phyloP scores from a whole-genome alignment of 805 yeast genomes.

The Sugiyamaella mastotermitis region DNA sequence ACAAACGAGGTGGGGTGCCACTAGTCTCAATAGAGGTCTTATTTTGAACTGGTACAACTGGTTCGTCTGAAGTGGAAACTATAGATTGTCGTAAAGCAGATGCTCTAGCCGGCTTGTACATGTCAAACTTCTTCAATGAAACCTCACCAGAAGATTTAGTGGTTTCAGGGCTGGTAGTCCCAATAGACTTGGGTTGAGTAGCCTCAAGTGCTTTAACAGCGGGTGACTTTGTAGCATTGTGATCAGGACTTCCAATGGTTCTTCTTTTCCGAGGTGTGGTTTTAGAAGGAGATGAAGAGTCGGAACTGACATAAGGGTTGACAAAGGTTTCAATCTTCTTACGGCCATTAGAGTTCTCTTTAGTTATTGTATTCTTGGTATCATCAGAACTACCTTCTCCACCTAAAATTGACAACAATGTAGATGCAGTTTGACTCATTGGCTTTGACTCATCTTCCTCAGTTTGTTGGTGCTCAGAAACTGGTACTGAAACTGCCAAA shows the following conservation, averaged over 20 bases:
- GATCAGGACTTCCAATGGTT: neutral
- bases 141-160: neutral
- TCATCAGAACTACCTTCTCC: constrained; percentile 26
- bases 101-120: constrained; percentile 15
- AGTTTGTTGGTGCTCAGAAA: neutral
- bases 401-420: constrained; percentile 42
- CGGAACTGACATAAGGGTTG: constrained; percentile 35
- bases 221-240: neutral
- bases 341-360: constrained; percentile 7
- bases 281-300: neutral
- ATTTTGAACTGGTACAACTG: neutral
- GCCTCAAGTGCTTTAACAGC: constrained; percentile 1
- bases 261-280: neutral
- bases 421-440: constrained; percentile 44
- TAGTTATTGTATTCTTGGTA: constrained; percentile 9
- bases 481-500: neutral
- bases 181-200: neutral
- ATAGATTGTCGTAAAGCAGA: constrained; percentile 16
- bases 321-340: constrained; percentile 28
- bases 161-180: neutral
- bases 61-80: constrained; percentile 14
- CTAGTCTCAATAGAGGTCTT: neutral
- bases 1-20: constrained; percentile 1
- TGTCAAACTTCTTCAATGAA: constrained; percentile 9
- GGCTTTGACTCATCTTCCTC: constrained; percentile 11